Base-by-base conservation (phyloP, 805 yeast species). In the Metschnikowia gruessii region DNA sequence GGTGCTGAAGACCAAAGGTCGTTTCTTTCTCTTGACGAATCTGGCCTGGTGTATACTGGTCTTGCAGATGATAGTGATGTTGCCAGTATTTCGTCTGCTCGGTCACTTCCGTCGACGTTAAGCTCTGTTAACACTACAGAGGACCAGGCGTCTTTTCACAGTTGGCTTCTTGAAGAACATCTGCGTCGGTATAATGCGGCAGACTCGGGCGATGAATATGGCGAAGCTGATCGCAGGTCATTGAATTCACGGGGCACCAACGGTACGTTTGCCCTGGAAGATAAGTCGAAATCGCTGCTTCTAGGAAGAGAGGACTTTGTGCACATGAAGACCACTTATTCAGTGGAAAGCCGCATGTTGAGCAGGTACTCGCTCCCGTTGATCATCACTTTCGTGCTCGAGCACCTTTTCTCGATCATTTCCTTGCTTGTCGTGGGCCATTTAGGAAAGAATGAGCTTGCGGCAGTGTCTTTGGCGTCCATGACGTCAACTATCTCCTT, bases 401-500 rank as follows among this genome's bases (percentile, higher is more conserved):
- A 72, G 55, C 76, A 72, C 52, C 61, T 72, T 47, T 72, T 72
- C 56, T 65, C 74, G 28, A 68, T 72, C 19, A 73, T 72, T 16
- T 65, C 73, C 40, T 56, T 72, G 41, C 52, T 72, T 22, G 76
- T 72, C 31, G 77, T 72, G 35, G 77, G 77, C 2, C 75, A 70
- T 51, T 56, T 72, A 46, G 77, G 77, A 12, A 71, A 69, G 35
- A 66, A 60, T 39, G 76, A 72, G 56, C 63, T 72, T 46, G 77
- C 76, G 0, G 76, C 77, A 3, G 76, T 72, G 2, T 70, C 76
- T 9, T 60, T 72, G 37, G 77, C 70, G 0, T 62, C 73, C 13
- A 72, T 72, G 77, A 63, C 74, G 2, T 62, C 75, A 9, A 71
- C 75, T 12, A 70, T 72, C 26, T 65, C 76, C 1, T 65, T 72